Base-by-base conservation (phyloP, 1,284 basidiomycete species). In the Puccinia triticina region DNA sequence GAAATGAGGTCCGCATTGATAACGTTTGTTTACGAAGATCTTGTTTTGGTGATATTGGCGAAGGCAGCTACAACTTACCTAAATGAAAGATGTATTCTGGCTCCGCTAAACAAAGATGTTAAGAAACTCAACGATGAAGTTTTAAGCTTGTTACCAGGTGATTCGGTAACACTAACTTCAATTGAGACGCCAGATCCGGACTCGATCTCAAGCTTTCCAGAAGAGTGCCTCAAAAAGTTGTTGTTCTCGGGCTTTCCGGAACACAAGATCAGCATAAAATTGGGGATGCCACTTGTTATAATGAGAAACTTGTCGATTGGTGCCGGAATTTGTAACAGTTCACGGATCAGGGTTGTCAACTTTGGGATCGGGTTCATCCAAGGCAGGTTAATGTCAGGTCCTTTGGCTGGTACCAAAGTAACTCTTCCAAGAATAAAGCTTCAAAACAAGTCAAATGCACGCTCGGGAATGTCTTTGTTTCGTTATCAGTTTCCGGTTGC, bases 181-280 rank as follows among this genome's bases (percentile, higher is more conserved):
- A 64, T 64, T 21, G 61, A 77, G 29, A 5, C 21, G 3, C 40
- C 43, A 0, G 61, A 66, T n/a, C 26, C 43, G 3, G 61, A 77
- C 23, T 16, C 12, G 2, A 14, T 29, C 1, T 3, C 50, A n/a
- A 16, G 32, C 0, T 14, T 77, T 0, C 34, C 55, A 3, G 74
- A 77, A 40, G 74, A 77, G 32, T 37, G 29, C 1, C 57, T 77
- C 8, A 59, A 77, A 43, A 26, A 53, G 29, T 8, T 57, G 2
- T 12, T 2, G 3, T 5, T 59, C 8, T 16, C 32, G 5, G 74
- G 74, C 10, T 57, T 79, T 48, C 50, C 77, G 3, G 21, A 37
- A 1, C 77, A 79, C 26, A 7, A 23, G 1, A n/a, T 79, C 2
- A 2, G 11, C 23, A 21, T 78, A 1, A 78, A 78, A 21, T 55